Evolutionary conservation across 2,329 filamentous ascomycete genomes (phyloP), one percentile per base, ranked within the genome.

Genomic region (Fusarium sp.): DNA sequence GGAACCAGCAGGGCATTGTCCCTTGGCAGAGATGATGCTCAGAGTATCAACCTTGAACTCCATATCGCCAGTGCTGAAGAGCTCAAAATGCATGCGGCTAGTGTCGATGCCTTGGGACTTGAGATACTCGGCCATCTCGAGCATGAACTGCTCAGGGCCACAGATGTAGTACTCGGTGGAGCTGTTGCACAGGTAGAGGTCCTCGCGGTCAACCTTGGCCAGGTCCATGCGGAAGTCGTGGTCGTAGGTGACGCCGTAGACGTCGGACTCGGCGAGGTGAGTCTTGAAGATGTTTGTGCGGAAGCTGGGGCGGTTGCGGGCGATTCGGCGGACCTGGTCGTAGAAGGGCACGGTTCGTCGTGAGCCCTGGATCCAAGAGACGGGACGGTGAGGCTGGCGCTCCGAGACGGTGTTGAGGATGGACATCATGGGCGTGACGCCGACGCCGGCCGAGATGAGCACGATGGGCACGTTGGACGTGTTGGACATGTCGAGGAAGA

Each of bases 301-400:
- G 61, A 77, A 68, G 47, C 69, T 75, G 36, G 70, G 64, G 28
- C 71, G 74, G 60, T 81, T 69, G 41, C 72, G 74, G 9, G 77
- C 73, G 32, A 87, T 72, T 1, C 74, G 72, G 7, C 79, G 75
- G 53, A 89, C 66, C 60, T 87, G 80, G 7, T 81, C 75, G 51
- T 81, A 79, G 70, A 88, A 88, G 1, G 85, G 83, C 1, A 80
- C 76, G 4, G 78, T 76, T 7, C 77, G 78, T 15, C 82, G 80
- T 5, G 83, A 82, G 22, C 83, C 85, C 71, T 88, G 86, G 53
- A 88, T 79, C 79, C 85, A 88, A 35, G 84, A 83, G 40, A 88
- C 72, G 24, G 81, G 80, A 4, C 85, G 79, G 39, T 75, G 74
- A 12, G 78, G 76, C 53, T 80, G 76, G 10, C 77, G 73, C 46